Evolutionary conservation across 139 green algal genomes (phyloP).

Genomic region (Ettlia oleoabundans): DNA sequence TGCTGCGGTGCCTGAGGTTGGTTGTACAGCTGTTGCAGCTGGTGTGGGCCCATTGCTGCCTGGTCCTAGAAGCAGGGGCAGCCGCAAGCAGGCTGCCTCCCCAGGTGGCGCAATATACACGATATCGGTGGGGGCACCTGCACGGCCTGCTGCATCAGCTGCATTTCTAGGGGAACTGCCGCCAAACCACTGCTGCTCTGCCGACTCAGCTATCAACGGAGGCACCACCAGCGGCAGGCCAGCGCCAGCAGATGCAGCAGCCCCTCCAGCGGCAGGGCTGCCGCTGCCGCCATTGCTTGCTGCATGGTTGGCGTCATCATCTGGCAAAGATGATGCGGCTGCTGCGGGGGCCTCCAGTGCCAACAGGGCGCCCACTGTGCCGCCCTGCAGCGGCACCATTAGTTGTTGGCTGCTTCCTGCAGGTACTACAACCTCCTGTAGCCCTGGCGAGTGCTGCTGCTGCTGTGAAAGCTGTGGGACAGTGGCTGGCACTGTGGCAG

Average conservation of each 20-base stretch:
- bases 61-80: background rate
- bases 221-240: slow-evolving; percentile 19
- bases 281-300: background rate
- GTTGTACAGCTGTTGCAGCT: too few species aligned
- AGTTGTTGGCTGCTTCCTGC: slow-evolving; percentile 9
- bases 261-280: background rate
- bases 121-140: background rate
- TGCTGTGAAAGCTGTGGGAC: background rate
- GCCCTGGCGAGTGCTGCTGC: background rate
- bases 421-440: background rate
- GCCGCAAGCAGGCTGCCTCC: background rate
- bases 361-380: slow-evolving; percentile 12
- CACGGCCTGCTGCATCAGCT: background rate
- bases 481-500: background rate
- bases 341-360: background rate
- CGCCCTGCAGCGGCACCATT: slow-evolving; percentile 8
- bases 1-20: too few species aligned
- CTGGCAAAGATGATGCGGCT: too few species aligned
- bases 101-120: slow-evolving; percentile 6
- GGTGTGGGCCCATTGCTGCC: background rate
- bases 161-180: background rate
- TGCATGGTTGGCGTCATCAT: background rate
- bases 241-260: background rate
- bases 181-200: slow-evolving; percentile 30
- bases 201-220: slow-evolving; percentile 15